Conservation (phyloP, 352 stramenopile genomes). For the Globisporangium nagaii region DNA sequence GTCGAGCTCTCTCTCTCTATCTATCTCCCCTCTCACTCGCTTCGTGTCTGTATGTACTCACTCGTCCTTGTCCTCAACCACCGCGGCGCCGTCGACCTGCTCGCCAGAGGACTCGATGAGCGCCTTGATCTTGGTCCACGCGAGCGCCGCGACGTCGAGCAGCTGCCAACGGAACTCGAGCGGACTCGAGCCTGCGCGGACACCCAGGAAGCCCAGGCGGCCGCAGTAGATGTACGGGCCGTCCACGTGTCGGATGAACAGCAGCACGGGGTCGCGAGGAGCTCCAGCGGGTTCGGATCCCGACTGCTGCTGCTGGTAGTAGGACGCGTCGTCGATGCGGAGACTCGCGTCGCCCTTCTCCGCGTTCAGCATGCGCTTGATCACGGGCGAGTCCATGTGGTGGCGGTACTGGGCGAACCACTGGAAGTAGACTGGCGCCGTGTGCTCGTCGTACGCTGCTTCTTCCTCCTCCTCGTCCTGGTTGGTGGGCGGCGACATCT, state of each 20-base stretch:
- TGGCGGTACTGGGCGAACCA: constrained; percentile 45
- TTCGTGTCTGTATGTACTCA: background rate
- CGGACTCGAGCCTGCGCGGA: constrained; percentile 18
- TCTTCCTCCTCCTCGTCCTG: background rate
- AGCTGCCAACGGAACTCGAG: constrained; percentile 70
- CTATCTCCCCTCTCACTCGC: too few relatives aligned
- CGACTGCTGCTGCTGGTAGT: constrained; percentile 9
- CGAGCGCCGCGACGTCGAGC: constrained; percentile 27
- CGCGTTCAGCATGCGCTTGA: constrained; percentile 22
- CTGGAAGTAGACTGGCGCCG: constrained; percentile 35
- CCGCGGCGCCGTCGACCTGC: constrained; percentile 6
- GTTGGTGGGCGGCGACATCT: constrained; percentile 9
- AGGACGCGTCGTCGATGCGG: constrained; percentile 22
- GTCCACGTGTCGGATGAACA: constrained; percentile 49
- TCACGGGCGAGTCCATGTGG: constrained; percentile 20
- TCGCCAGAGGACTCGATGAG: constrained; percentile 14
- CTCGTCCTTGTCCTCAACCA: background rate
- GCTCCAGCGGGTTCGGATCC: background rate
- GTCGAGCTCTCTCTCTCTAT: too few relatives aligned
- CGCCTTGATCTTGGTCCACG: constrained; percentile 22
- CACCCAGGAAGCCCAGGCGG: constrained; percentile 44
- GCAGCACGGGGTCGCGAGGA: constrained; percentile 23
- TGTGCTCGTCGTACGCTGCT: too few relatives aligned
- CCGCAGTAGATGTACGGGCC: constrained; percentile 69
- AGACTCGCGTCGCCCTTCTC: constrained; percentile 25